A percentile compares a stretch with the other conserved stretches of the same genome.
Evolutionary conservation across 31 red algal genomes (phyloP).

Genomic region (Bonnemaisonia californica): DNA sequence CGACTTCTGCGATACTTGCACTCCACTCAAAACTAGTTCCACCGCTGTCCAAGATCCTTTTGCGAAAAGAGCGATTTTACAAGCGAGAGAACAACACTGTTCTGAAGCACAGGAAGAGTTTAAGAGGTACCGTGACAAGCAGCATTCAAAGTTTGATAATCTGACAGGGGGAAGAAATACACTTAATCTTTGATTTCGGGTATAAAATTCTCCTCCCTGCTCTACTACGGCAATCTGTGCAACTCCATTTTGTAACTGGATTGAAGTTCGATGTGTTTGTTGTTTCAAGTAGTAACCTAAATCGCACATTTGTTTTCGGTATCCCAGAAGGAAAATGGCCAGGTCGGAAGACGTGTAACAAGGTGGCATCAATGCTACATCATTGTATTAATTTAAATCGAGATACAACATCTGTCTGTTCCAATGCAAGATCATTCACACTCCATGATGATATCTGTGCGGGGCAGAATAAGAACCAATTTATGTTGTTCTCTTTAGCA

Average conservation of each 20-base stretch:
- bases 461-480: conserved; percentile 55
- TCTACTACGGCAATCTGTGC: background rate
- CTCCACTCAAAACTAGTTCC: background rate
- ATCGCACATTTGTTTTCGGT: background rate
- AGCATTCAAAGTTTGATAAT: background rate
- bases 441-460: conserved; percentile 39
- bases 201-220: background rate
- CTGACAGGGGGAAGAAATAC: background rate
- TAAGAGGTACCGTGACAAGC: background rate
- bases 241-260: background rate
- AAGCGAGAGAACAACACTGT: background rate
- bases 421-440: background rate
- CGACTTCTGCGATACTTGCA: conserved; percentile 9
- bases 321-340: conserved; percentile 29
- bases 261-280: conserved; percentile 10
- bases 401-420: background rate
- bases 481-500: conserved; percentile 33
- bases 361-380: conserved; percentile 33
- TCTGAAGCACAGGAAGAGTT: background rate
- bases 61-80: background rate
- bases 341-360: conserved; percentile 33
- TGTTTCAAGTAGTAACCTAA: background rate
- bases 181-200: conserved; percentile 3
- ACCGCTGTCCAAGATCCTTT: background rate
- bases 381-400: conserved; percentile 4